Evolutionary conservation across 805 yeast species (phyloP).

Genomic region (Brettanomyces nanus): DNA sequence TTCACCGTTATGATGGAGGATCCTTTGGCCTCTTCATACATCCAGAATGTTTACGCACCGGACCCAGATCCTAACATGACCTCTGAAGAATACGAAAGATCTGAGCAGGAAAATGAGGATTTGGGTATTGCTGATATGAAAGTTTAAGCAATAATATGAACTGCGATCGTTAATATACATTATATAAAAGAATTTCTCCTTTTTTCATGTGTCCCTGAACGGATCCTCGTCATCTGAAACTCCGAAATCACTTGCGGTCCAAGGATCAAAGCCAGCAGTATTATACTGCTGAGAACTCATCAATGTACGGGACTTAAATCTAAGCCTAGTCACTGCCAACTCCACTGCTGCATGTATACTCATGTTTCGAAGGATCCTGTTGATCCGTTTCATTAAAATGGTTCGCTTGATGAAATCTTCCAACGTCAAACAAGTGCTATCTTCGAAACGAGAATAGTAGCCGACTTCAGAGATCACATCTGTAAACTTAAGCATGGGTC

Average conservation of each 20-base stretch:
- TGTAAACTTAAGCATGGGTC: conserved; percentile 59
- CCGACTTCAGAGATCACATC: conserved; percentile 62
- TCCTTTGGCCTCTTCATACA: conserved; percentile 90
- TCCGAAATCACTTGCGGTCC: conserved; percentile 2
- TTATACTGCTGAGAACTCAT: not conserved
- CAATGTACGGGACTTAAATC: conserved; percentile 23
- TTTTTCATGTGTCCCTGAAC: not conserved
- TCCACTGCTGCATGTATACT: conserved; percentile 39
- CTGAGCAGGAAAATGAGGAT: conserved; percentile 82
- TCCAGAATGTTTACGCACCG: conserved; percentile 98
- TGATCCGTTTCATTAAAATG: conserved; percentile 48
- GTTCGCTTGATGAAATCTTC: conserved; percentile 63
- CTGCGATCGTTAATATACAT: no score
- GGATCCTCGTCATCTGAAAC: not conserved
- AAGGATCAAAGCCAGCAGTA: conserved; percentile 3
- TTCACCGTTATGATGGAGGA: conserved; percentile 89
- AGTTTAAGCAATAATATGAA: no score
- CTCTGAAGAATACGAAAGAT: conserved; percentile 85
- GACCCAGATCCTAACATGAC: conserved; percentile 95
- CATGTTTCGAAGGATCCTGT: conserved; percentile 34
- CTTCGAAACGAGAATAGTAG: conserved; percentile 66
- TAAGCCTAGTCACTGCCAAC: conserved; percentile 40
- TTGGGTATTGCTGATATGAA: conserved; percentile 64
- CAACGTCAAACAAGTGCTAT: conserved; percentile 65
- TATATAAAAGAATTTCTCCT: not conserved